Percentiles rank a stretch among this genome's conserved stretches.
Evolutionary conservation across 345 rosid genomes (phyloP).

Genomic region (Acer campestre): DNA sequence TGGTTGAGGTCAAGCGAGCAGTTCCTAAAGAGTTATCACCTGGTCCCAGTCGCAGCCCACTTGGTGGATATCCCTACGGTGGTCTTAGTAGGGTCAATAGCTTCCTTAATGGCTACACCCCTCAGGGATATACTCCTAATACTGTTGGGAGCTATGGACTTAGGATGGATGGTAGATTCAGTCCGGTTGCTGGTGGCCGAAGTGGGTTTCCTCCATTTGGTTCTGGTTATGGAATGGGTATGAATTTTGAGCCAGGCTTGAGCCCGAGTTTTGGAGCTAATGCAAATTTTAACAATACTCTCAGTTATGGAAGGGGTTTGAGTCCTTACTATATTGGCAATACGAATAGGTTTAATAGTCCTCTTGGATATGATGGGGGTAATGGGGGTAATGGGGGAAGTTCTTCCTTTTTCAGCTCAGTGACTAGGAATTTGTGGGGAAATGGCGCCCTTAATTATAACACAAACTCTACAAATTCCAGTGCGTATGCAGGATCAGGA

Average conservation of each 20-base stretch:
- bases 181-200: conserved; percentile 57
- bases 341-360: conserved; percentile 52
- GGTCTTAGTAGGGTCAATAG: conserved; percentile 60
- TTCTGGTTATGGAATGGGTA: conserved; percentile 60
- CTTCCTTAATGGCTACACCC: conserved; percentile 65
- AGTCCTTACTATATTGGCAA: conserved; percentile 65
- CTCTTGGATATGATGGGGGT: conserved; percentile 56
- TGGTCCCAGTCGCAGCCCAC: conserved; percentile 70
- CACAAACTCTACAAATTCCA: conserved; percentile 44
- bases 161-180: conserved; percentile 68
- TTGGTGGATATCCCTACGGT: conserved; percentile 70
- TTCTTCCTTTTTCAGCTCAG: conserved; percentile 72
- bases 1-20: conserved; percentile 80
- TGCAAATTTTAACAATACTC: conserved; percentile 52
- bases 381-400: conserved; percentile 56
- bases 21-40: conserved; percentile 83
- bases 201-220: conserved; percentile 66
- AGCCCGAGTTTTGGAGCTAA: conserved; percentile 51
- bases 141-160: conserved; percentile 66
- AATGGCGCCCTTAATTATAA: conserved; percentile 56
- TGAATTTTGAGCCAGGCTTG: conserved; percentile 63
- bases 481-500: conserved; percentile 53
- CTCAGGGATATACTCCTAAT: conserved; percentile 62
- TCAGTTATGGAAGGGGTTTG: conserved; percentile 65
- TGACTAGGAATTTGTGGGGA: conserved; percentile 69